Percentiles rank a stretch among this genome's conserved stretches.
These are phyloP conservation scores for Myriosclerotinia duriaeana DNA, from an alignment of 2,329 filamentous ascomycete species.

Conservation along the genomic window DNA sequence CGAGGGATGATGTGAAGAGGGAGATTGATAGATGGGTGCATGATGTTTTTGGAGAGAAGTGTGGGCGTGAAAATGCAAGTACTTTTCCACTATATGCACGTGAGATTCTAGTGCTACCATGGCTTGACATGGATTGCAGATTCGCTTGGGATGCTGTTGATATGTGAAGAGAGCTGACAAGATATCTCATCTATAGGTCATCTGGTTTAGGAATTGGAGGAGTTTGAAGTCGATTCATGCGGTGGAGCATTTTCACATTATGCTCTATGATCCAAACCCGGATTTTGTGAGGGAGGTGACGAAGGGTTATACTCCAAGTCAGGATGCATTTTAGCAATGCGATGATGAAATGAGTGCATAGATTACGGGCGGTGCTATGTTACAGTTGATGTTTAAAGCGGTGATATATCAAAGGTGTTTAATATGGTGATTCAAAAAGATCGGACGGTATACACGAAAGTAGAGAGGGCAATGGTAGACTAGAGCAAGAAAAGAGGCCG, in stretches of 20 bases:
- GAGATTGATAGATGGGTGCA: slow-evolving; percentile 72
- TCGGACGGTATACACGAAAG: not conserved
- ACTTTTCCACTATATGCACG: not conserved
- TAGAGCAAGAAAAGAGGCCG: not conserved
- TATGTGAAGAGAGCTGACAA: slow-evolving; percentile 2
- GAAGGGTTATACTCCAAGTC: slow-evolving; percentile 66
- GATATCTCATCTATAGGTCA: slow-evolving; percentile 46
- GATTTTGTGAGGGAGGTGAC: slow-evolving; percentile 71
- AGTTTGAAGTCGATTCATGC: slow-evolving; percentile 80
- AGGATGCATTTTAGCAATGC: slow-evolving; percentile 38
- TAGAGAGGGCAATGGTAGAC: not conserved
- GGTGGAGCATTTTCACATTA: slow-evolving; percentile 92
- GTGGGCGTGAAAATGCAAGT: slow-evolving; percentile 56
- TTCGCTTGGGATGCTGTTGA: not conserved
- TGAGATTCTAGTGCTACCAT: not conserved
- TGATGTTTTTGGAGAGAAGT: slow-evolving; percentile 58
- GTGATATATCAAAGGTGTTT: not conserved
- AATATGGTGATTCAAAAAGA: not conserved
- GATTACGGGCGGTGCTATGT: not conserved
- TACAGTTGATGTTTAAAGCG: not conserved
- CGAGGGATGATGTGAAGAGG: slow-evolving; percentile 61
- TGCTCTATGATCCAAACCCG: slow-evolving; percentile 75
- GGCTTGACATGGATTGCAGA: not conserved
- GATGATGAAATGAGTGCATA: not conserved
- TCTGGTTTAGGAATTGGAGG: slow-evolving; percentile 91